Base-by-base conservation (phyloP, 164 flowering plant genomes). In the Tetracentron sinense region DNA sequence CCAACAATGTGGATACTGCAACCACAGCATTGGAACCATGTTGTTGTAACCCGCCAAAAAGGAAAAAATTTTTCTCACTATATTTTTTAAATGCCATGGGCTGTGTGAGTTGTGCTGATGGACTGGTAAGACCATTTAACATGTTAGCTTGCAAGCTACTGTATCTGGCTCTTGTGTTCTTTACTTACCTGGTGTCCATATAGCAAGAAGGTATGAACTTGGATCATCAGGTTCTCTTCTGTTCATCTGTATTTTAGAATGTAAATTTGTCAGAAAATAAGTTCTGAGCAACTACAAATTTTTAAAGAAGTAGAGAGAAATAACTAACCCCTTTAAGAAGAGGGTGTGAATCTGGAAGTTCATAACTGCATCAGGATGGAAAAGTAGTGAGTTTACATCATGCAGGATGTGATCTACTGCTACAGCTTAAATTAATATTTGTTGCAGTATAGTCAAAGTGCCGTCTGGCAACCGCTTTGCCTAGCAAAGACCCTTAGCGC, bases 301-400 rank as follows among this genome's bases (percentile, higher is more conserved):
- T 8, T 7, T 53, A 38, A 30, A 44, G 22, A 19, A 44, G 54
- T 49, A 42, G 59, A 21, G 60, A 49, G 52, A 49, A 53, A 48
- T 56, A 47, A 75, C 94, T 85, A 42, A 95, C 99, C 82, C 78
- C 86, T 63, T 79, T 46, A 49, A 95, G 63, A 52, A 95, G 97
- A 63, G 91, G 94, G 70, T 95, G 99, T 8, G 83, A 74, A 69
- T 95, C 99, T 72, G 97, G 98, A 65, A 95, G 89, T 75, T 95
- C 98, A 59, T 95, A 95, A 52, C 99, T 95, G 94, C 79, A 87
- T 27, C 22, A 69, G 26, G 50, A 25, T 53, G 44, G 61, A 69
- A 48, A 70, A 31, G 44, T 19, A 27, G 61, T 71, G n/a, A n/a
- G n/a, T n/a, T n/a, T n/a, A n/a, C n/a, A n/a, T n/a, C n/a, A n/a